phyloP scores from a whole-genome alignment of 225 moss, liverwort and hornwort genomes.

The Asterella californica region DNA sequence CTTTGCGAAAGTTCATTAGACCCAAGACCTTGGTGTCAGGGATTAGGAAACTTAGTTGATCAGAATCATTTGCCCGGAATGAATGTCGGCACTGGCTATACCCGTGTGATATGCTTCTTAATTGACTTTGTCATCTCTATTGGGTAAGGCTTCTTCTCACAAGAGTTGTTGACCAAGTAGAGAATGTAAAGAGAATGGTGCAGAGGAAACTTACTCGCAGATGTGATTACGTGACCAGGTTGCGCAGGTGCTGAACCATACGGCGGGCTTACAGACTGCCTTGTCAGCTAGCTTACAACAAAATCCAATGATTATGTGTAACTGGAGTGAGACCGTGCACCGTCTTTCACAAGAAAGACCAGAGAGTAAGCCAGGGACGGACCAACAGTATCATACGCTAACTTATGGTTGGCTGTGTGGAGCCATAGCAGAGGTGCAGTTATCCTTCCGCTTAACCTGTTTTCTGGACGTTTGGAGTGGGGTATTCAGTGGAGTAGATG shows the following conservation, averaged over 20 bases:
- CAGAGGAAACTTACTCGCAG: not conserved
- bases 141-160: not conserved
- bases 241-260: conserved; percentile 93
- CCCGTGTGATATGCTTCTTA: not conserved
- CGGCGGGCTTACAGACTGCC: conserved; percentile 87
- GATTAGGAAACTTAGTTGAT: not conserved
- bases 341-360: conserved; percentile 57
- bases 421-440: conserved; percentile 70
- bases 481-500: not conserved
- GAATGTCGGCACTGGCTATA: not conserved
- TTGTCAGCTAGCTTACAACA: conserved; percentile 48
- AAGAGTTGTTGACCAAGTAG: not conserved
- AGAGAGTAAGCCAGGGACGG: conserved; percentile 58
- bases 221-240: conserved; percentile 46
- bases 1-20: not conserved
- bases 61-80: not conserved
- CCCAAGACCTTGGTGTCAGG: not conserved
- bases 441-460: not conserved
- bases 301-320: conserved; percentile 88
- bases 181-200: not conserved
- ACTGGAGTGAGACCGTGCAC: conserved; percentile 71
- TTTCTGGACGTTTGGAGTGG: not conserved
- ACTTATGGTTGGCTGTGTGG: conserved; percentile 96
- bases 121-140: not conserved
- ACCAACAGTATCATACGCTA: conserved; percentile 79